A percentile compares a stretch with the other conserved stretches of the same genome.
Conservation (phyloP, 352 stramenopile genomes). For the Phytophthora pisi region DNA sequence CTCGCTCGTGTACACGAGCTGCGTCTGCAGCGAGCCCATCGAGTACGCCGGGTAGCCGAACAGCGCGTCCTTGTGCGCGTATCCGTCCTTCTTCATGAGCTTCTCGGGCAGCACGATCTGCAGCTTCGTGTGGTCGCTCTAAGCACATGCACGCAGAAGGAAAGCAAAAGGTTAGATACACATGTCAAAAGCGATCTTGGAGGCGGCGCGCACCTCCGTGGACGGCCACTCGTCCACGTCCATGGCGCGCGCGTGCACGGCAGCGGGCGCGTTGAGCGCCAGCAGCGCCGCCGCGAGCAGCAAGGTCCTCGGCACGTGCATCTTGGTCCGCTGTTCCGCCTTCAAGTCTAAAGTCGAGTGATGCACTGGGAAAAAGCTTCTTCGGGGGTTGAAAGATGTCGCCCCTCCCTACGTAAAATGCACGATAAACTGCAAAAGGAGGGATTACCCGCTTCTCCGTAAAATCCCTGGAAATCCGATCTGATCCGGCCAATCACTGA, state of each 20-base stretch:
- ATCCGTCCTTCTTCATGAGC: slow-evolving; percentile 93
- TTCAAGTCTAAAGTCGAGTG: slow-evolving; percentile 29
- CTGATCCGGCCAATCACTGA: slow-evolving; percentile 32
- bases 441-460: slow-evolving; percentile 20
- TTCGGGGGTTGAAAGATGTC: slow-evolving; percentile 32
- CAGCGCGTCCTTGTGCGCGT: slow-evolving; percentile 96
- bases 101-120: slow-evolving; percentile 87
- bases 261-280: slow-evolving; percentile 18
- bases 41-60: slow-evolving; percentile 97
- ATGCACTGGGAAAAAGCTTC: slow-evolving; percentile 30
- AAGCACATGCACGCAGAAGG: slow-evolving; percentile 6
- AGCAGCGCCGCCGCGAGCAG: slow-evolving; percentile 33
- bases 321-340: slow-evolving; percentile 29
- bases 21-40: slow-evolving; percentile 81
- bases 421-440: background rate
- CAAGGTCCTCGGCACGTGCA: slow-evolving; percentile 25
- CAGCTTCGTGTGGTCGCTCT: slow-evolving; percentile 90
- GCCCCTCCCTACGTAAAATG: slow-evolving; percentile 3
- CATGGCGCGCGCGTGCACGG: slow-evolving; percentile 52
- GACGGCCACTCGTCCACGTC: slow-evolving; percentile 87
- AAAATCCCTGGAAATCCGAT: slow-evolving; percentile 23
- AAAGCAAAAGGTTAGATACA: slow-evolving; percentile 5
- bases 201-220: slow-evolving; percentile 58
- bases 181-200: background rate
- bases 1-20: slow-evolving; percentile 90